A percentile compares a stretch with the other conserved stretches of the same genome.
Evolutionary conservation across 2,329 filamentous ascomycete genomes (phyloP).

Genomic region (Ceratocystis papillata): DNA sequence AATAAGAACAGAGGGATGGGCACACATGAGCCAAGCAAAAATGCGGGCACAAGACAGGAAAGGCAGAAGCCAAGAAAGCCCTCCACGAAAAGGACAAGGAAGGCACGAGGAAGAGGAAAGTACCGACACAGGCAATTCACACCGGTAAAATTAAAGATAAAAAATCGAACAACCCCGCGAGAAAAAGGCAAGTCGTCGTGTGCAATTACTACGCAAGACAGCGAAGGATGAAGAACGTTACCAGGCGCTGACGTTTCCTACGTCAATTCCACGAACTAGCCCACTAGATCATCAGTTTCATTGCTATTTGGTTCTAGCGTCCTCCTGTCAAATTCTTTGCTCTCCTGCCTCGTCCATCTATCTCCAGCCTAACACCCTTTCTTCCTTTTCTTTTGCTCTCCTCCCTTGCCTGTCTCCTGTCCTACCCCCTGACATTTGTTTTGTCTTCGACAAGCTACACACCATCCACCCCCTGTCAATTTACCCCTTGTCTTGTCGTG

Average conservation of each 20-base stretch:
- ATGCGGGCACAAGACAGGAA: not conserved
- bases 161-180: too few species aligned
- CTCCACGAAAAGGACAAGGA: not conserved
- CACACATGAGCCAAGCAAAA: not conserved
- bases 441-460: too few species aligned
- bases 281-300: not conserved
- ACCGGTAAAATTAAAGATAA: too few species aligned
- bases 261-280: not conserved
- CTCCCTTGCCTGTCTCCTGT: not conserved
- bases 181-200: conserved; percentile 11
- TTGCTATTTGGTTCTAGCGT: conserved; percentile 2
- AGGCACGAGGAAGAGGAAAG: too few species aligned
- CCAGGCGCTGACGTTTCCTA: not conserved
- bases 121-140: too few species aligned
- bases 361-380: not conserved
- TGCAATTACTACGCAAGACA: not conserved
- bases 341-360: not conserved
- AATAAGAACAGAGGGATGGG: not conserved
- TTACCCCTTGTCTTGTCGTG: too few species aligned
- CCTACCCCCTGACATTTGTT: not conserved
- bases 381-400: not conserved
- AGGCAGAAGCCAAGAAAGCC: not conserved
- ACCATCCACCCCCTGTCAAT: too few species aligned
- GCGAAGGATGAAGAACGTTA: not conserved
- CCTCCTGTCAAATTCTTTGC: not conserved